Conservation (phyloP, 768 basidiomycete genomes). For the Strobilomyces confusus region DNA sequence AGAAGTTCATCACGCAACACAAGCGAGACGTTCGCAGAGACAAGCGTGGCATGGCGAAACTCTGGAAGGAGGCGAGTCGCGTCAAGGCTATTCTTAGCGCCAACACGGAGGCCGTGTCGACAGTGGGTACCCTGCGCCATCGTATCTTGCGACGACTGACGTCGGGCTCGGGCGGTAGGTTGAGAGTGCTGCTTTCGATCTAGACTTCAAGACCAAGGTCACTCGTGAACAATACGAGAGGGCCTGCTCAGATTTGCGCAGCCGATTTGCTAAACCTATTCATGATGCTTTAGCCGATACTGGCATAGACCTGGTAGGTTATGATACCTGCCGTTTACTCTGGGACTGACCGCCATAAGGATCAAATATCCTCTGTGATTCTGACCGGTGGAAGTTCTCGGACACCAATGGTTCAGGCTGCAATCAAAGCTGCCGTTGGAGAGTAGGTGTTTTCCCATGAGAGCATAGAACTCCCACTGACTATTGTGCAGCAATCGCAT, state of each 20-base stretch:
- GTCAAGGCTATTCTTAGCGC: conserved; percentile 93
- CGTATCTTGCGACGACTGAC: neutral
- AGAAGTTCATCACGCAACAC: conserved; percentile 69
- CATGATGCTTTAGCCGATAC: conserved; percentile 65
- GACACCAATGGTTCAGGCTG: conserved; percentile 87
- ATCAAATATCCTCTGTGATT: conserved; percentile 82
- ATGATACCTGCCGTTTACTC: neutral
- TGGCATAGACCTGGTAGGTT: conserved; percentile 59
- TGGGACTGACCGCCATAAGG: conserved; percentile 37
- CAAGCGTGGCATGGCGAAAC: conserved; percentile 83
- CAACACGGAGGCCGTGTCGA: conserved; percentile 73
- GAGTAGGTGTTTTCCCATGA: conserved; percentile 44
- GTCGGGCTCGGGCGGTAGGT: conserved; percentile 42
- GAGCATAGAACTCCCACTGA: neutral
- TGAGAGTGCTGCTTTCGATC: conserved; percentile 85
- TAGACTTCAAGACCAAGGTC: conserved; percentile 82
- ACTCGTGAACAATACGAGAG: conserved; percentile 77
- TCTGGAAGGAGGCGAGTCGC: conserved; percentile 90
- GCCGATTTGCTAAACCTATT: conserved; percentile 66
- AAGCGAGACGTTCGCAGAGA: conserved; percentile 67
- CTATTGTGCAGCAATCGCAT: conserved; percentile 60
- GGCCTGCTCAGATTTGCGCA: conserved; percentile 61
- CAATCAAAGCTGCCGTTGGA: conserved; percentile 73
- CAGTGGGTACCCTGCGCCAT: conserved; percentile 42
- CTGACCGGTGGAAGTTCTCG: conserved; percentile 89